phyloP scores from a whole-genome alignment of 208 protist genomes.

The Trypanosoma brucei region DNA sequence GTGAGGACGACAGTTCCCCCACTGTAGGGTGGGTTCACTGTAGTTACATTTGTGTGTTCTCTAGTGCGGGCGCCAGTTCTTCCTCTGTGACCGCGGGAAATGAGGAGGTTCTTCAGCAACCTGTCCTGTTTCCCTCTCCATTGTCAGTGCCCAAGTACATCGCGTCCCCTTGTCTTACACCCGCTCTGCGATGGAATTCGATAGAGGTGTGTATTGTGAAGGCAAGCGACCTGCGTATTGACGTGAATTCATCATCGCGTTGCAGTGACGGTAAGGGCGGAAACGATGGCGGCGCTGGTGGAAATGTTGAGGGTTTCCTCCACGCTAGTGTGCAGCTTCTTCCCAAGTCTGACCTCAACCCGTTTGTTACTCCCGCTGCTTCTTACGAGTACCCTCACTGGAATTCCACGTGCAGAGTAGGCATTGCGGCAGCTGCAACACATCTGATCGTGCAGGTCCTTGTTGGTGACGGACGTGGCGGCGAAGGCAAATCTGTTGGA shows the following conservation, averaged over 20 bases:
- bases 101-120: slow-evolving; percentile 12
- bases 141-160: slow-evolving; percentile 7
- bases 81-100: slow-evolving; percentile 6
- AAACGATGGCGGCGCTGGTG: too few species aligned
- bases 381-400: background rate
- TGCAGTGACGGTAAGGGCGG: too few species aligned
- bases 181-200: slow-evolving; percentile 6
- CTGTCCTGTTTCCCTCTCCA: background rate
- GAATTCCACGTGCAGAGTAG: slow-evolving; percentile 1
- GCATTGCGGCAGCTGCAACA: slow-evolving; percentile 10
- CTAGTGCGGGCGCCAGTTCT: background rate
- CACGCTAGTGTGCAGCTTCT: slow-evolving; percentile 8
- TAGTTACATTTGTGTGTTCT: slow-evolving; percentile 27
- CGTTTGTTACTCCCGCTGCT: background rate
- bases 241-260: too few species aligned
- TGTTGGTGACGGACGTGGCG: background rate
- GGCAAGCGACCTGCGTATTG: background rate
- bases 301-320: background rate
- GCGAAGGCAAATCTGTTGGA: background rate
- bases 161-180: background rate
- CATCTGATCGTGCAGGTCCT: slow-evolving; percentile 14
- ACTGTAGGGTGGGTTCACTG: slow-evolving; percentile 40
- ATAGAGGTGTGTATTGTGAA: slow-evolving; percentile 13
- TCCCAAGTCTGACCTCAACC: background rate
- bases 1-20: background rate